Conservation (phyloP, 768 basidiomycete species). For the Tylopilus intermedius region DNA sequence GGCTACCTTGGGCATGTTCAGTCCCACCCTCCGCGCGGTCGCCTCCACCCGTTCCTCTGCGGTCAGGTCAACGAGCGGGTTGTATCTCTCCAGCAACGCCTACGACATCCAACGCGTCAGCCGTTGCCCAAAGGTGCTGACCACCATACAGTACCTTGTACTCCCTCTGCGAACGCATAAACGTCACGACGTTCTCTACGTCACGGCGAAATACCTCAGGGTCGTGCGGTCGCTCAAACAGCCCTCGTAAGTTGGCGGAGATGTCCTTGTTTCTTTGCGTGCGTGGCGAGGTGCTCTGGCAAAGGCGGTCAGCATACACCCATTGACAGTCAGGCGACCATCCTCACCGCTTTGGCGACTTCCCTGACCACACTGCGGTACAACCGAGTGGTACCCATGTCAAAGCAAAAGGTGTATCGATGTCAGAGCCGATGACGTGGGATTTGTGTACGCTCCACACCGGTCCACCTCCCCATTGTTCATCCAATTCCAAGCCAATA, state of each 20-base stretch:
- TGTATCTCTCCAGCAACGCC: slow-evolving; percentile 82
- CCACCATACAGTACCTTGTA: slow-evolving; percentile 54
- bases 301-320: not conserved
- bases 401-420: slow-evolving; percentile 13
- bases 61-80: slow-evolving; percentile 76
- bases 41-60: slow-evolving; percentile 76
- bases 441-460: slow-evolving; percentile 10
- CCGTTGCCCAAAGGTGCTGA: not conserved
- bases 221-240: slow-evolving; percentile 41
- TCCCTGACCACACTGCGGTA: slow-evolving; percentile 32
- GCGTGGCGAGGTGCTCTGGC: slow-evolving; percentile 37
- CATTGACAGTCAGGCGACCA: not conserved
- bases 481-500: not conserved
- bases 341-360: slow-evolving; percentile 24
- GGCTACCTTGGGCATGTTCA: slow-evolving; percentile 64
- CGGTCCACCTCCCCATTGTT: slow-evolving; percentile 17
- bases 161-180: slow-evolving; percentile 67
- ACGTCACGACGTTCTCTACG: slow-evolving; percentile 56
- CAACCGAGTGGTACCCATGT: slow-evolving; percentile 21
- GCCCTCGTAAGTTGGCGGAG: slow-evolving; percentile 46
- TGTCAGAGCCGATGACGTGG: slow-evolving; percentile 17
- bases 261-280: slow-evolving; percentile 39
- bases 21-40: slow-evolving; percentile 81
- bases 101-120: slow-evolving; percentile 27
- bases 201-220: slow-evolving; percentile 37